Conservation (phyloP, 768 basidiomycete species). For the Cystobasidium onofrii region DNA sequence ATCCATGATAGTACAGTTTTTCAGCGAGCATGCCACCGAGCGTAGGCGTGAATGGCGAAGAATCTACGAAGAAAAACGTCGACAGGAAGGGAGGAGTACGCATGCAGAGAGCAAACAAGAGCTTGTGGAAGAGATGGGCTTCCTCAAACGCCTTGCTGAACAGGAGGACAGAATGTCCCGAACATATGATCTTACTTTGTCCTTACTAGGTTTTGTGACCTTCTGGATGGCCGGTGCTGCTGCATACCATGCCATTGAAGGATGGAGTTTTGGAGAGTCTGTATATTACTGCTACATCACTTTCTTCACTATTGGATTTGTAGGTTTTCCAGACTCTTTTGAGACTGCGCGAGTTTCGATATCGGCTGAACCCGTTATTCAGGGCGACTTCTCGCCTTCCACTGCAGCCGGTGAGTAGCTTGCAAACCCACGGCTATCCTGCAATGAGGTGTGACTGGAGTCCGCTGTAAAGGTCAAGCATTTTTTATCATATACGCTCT, state of each 20-base stretch:
- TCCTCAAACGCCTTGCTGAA: slow-evolving; percentile 44
- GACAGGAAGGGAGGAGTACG: slow-evolving; percentile 33
- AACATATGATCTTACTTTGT: slow-evolving; percentile 43
- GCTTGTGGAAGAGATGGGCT: slow-evolving; percentile 44
- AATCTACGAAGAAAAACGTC: slow-evolving; percentile 42
- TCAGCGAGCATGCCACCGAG: slow-evolving; percentile 38
- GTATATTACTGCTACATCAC: slow-evolving; percentile 42
- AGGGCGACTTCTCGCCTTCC: slow-evolving; percentile 19
- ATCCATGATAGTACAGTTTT: slow-evolving; percentile 41
- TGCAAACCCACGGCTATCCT: too few species aligned
- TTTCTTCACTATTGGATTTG: slow-evolving; percentile 43
- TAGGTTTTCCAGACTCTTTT: neutral
- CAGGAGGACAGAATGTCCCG: slow-evolving; percentile 44
- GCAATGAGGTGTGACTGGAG: neutral
- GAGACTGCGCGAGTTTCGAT: too few species aligned
- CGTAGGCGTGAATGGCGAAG: slow-evolving; percentile 42
- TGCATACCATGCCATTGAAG: slow-evolving; percentile 44
- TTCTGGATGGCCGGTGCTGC: slow-evolving; percentile 46
- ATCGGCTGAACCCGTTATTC: too few species aligned
- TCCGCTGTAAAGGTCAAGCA: neutral
- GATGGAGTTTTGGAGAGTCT: slow-evolving; percentile 44
- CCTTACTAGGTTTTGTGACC: slow-evolving; percentile 39
- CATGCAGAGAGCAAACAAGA: slow-evolving; percentile 35
- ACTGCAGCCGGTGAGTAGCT: slow-evolving; percentile 8
- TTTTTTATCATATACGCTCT: slow-evolving; percentile 32